Base-by-base conservation (phyloP, 352 stramenopile genomes). In the Globisporangium nunn region DNA sequence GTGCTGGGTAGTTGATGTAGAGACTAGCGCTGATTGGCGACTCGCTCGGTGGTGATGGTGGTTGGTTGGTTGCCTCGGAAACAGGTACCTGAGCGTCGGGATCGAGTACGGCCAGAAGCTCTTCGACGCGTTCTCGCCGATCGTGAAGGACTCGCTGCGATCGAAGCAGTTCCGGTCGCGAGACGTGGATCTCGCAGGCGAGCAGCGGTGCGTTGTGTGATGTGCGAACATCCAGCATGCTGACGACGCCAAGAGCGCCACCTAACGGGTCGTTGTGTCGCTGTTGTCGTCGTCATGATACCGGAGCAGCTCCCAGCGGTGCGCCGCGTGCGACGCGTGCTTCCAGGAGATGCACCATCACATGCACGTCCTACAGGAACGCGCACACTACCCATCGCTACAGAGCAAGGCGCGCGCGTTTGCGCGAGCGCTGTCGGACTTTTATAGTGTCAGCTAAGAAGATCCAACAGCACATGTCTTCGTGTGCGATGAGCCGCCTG, bases 301-400 rank as follows among this genome's bases (percentile, higher is more conserved):
- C 7, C 7, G 37, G 37, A 43, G 37, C 41, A 87, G 80, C 54
- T 61, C 62, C 14, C 69, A 88, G 62, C 73, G 78, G 4, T 93
- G 80, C 60, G 70, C 72, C 10, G 63, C 65, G 31, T 93, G 83
- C 52, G 75, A 90, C 51, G 52, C 56, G 8, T 81, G 72, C 31
- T 93, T 93, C 57, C 68, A 87, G 40, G 75, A 89, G 30, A 85
- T 93, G 58, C 65, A 85, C 12, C 67, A 67, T 23, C 66, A 73
- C 11, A 56, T 87, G 39, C 64, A 78, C 28, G 46, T 61, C 1
- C 54, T 87, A 11, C 61, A 72, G 12, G 50, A 74, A 12, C 67
- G 47, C 29, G 54, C 50, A 11, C 69, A 51, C 14, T 70, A 72
- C 35, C 66, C 69, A 33, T 72, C 72, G 5, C 45, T 90, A 15